Conservation (phyloP, 1,284 basidiomycete genomes). For the Pseudozyma flocculosa region DNA sequence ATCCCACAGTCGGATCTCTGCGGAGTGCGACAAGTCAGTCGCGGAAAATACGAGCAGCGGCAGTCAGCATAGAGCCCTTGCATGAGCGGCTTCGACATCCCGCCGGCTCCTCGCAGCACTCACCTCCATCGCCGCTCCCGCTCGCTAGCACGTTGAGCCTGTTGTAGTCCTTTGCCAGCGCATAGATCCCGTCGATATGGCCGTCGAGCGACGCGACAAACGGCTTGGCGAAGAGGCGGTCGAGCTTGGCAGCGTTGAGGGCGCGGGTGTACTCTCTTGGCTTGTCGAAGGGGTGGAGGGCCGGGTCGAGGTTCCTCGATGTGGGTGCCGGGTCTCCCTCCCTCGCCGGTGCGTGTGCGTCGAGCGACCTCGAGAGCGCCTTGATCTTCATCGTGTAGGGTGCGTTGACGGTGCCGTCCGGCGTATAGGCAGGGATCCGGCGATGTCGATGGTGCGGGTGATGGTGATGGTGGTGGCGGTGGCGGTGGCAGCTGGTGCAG, state of each 20-base stretch:
- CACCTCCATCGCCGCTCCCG: conserved; percentile 91
- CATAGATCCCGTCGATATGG: conserved; percentile 93
- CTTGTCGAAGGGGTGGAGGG: conserved; percentile 89
- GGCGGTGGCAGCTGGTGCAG: no score
- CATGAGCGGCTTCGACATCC: no score
- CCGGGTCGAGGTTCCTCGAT: conserved; percentile 87
- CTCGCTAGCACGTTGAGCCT: conserved; percentile 81
- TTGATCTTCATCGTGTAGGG: conserved; percentile 72
- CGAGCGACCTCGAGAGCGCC: conserved; percentile 79
- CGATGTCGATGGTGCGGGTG: background rate
- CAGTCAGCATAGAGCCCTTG: background rate
- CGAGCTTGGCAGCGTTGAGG: conserved; percentile 92
- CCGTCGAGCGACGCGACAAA: conserved; percentile 89
- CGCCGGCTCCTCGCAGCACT: no score
- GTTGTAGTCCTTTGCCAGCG: conserved; percentile 75
- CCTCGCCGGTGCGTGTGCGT: conserved; percentile 67
- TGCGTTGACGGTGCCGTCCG: conserved; percentile 3
- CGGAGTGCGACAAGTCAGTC: no score
- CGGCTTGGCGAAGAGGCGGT: conserved; percentile 93
- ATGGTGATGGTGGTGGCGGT: background rate
- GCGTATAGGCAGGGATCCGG: no score
- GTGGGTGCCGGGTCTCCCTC: conserved; percentile 79
- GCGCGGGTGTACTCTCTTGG: conserved; percentile 92
- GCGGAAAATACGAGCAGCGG: background rate
- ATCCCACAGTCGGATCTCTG: conserved; percentile 86